Evolutionary conservation across 345 rosid species (phyloP).

Genomic region (Acer negundo): DNA sequence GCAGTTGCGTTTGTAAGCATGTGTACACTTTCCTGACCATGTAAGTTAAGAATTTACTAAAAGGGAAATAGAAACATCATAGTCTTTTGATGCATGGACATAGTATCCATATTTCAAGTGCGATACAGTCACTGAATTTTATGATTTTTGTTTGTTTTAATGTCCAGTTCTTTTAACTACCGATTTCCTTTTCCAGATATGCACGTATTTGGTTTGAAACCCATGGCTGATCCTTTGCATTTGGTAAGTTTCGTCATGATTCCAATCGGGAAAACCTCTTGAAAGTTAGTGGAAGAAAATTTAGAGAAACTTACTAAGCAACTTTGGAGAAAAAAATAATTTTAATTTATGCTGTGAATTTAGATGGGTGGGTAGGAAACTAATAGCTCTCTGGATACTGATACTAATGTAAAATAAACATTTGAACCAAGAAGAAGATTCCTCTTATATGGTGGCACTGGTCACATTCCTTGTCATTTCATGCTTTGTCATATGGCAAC

Average conservation of each 20-base stretch:
- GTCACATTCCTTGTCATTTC: background rate
- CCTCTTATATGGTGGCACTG: slow-evolving; percentile 4
- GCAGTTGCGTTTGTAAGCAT: background rate
- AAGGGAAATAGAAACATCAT: background rate
- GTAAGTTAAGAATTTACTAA: background rate
- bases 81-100: background rate
- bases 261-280: background rate
- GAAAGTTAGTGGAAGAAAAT: background rate
- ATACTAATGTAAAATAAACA: background rate
- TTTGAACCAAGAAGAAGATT: background rate
- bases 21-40: background rate
- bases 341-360: background rate
- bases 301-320: background rate
- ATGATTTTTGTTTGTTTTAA: background rate
- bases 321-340: background rate
- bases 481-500: background rate
- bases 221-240: slow-evolving; percentile 60
- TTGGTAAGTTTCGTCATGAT: slow-evolving; percentile 42
- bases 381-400: background rate
- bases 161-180: slow-evolving; percentile 20
- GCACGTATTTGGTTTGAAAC: slow-evolving; percentile 65
- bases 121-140: background rate
- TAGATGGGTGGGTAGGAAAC: background rate
- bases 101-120: background rate
- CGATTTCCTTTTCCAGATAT: slow-evolving; percentile 47